phyloP scores from a whole-genome alignment of 805 yeast genomes.

The Schwanniomyces polymorphus region DNA sequence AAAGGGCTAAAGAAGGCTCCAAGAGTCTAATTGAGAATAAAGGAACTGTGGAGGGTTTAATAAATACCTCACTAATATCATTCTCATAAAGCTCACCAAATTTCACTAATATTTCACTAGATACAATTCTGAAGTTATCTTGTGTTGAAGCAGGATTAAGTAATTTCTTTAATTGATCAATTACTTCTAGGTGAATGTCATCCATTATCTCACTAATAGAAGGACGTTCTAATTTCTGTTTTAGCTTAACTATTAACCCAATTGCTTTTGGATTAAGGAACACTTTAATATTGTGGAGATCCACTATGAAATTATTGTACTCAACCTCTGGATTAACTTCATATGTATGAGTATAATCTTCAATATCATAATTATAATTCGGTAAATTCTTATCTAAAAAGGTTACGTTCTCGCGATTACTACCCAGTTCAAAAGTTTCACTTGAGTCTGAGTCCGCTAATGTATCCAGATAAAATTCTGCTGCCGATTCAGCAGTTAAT shows the following conservation, averaged over 20 bases:
- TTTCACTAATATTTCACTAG: slow-evolving; percentile 44
- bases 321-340: slow-evolving; percentile 41
- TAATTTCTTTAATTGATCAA: slow-evolving; percentile 40
- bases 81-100: slow-evolving; percentile 31
- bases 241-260: slow-evolving; percentile 35
- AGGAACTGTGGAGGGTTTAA: slow-evolving; percentile 27
- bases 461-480: neutral
- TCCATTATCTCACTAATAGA: slow-evolving; percentile 59
- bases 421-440: neutral
- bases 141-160: slow-evolving; percentile 33
- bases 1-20: slow-evolving; percentile 37
- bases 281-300: slow-evolving; percentile 51
- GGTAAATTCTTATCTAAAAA: slow-evolving; percentile 12
- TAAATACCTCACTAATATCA: slow-evolving; percentile 18
- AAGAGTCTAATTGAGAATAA: slow-evolving; percentile 24
- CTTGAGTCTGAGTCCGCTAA: neutral
- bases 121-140: slow-evolving; percentile 45
- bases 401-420: neutral
- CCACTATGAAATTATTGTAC: slow-evolving; percentile 54
- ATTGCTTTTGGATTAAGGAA: slow-evolving; percentile 48
- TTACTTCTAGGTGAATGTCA: slow-evolving; percentile 58
- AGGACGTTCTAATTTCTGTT: slow-evolving; percentile 31
- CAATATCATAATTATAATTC: slow-evolving; percentile 24
- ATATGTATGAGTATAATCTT: slow-evolving; percentile 30
- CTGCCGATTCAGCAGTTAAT: slow-evolving; percentile 35